Base-by-base conservation (phyloP, 345 rosid species). In the Abelmoschus esculentus region DNA sequence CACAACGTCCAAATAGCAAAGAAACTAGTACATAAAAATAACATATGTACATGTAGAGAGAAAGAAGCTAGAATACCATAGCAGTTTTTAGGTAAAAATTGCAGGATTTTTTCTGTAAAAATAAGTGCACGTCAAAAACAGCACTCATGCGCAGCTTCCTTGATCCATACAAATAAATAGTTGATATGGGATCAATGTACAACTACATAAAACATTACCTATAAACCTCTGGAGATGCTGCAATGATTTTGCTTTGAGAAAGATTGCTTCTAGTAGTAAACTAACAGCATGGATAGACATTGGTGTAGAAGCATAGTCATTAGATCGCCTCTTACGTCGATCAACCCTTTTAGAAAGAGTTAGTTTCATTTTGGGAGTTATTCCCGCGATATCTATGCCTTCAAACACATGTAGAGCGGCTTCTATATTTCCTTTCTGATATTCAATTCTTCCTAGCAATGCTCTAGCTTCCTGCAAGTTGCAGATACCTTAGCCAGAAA, bases 321-420 rank as follows among this genome's bases (percentile, higher is more conserved):
- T 80, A 50, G 87, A 85, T 36, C 60, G 83, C 44, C 89, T 84
- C 74, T 76, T 82, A 47, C 67, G 82, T 65, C 73, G 83, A 31
- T 84, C 91, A 71, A 79, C 83, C 67, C 77, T 83, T 64, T 78
- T 69, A 10, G 86, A 66, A 54, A 89, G 79, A n/a, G 89, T 74
- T 2, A 72, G 22, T 83, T 85, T 87, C 81, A 91, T 82, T 82
- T 89, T 91, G 13, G 85, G 74, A 38, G 86, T 81, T 67, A 86
- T 80, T 67, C 90, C 80, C 68, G 85, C 80, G 57, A 87, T 78
- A 78, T 91, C 91, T 75, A 91, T 91, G 40, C 97, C 97, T 78
- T 89, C 97, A 82, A 86, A 89, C 13, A 91, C 97, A 76, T 85
- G 84, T 67, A 91, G 80, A 53, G 92, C 97, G 28, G 87, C 92